Evolutionary conservation across 139 green algal genomes (phyloP), one percentile per base, ranked within the genome.

Genomic region (Chlorella vulgaris): DNA sequence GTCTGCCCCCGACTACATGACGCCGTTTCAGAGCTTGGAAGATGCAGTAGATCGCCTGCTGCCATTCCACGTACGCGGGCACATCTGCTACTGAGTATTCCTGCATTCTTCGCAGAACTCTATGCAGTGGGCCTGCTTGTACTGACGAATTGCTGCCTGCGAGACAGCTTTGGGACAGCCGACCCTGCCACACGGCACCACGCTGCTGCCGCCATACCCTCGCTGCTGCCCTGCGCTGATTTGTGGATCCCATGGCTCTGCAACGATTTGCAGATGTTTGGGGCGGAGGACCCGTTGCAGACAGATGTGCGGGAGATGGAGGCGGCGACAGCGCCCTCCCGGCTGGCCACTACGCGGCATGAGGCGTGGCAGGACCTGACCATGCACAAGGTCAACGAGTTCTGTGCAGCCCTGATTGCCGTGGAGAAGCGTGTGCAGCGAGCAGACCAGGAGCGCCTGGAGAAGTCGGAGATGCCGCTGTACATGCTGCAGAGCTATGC

Each of bases 31-130:
- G 21, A 79, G 70, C 65, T 21, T 91, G 7, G 78, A 86, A 26
- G 88, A 92, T 60, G 88, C 89, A 1, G 50, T 93, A 18, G 82
- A 90, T 38, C 86, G 88, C n/a, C 86, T 92, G 55, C 81, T 93
- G 33, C 86, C 89, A 26, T 92, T 88, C 31, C 88, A 92, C 55
- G 88, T 92, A n/a, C n/a, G n/a, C n/a, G n/a, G 36, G 76, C 86
- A 19, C 8, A 6, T 8, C 22, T n/a, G 60, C 60, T n/a, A 15
- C 47, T 58, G 47, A 24, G 47, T 58, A 58, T 58, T 58, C 15
- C 13, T 58, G 47, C 47, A 58, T n/a, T n/a, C n/a, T n/a, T n/a
- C n/a, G n/a, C n/a, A n/a, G n/a, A n/a, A n/a, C n/a, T n/a, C n/a
- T n/a, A n/a, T n/a, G n/a, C n/a, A n/a, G n/a, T n/a, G n/a, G n/a